Percentiles rank a stretch among this genome's conserved stretches.
phyloP scores from a whole-genome alignment of 108 stramenopile species.

The Mayamaea pseudoterrestris region DNA sequence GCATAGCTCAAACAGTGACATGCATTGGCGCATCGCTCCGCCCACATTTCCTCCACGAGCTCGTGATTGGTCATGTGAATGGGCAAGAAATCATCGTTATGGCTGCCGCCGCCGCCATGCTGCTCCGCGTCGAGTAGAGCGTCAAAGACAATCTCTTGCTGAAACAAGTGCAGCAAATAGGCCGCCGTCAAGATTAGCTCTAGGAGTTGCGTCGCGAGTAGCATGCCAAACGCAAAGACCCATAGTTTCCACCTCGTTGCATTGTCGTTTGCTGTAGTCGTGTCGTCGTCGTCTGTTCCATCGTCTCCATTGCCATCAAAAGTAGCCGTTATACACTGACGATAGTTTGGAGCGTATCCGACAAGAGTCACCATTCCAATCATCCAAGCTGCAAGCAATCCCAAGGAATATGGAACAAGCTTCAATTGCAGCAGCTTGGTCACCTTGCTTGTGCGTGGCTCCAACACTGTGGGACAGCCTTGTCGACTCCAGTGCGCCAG shows the following conservation, averaged over 20 bases:
- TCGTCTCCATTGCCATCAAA: background rate
- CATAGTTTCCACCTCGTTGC: too few relatives aligned
- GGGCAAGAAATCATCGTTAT: background rate
- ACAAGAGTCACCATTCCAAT: slow-evolving; percentile 2
- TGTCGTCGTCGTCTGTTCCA: background rate
- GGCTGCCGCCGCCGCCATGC: background rate
- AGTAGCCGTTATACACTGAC: too few relatives aligned
- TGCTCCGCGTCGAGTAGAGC: background rate
- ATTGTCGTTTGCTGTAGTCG: background rate
- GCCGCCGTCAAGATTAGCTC: slow-evolving; percentile 15
- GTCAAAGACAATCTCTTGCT: background rate
- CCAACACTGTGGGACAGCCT: slow-evolving; percentile 13
- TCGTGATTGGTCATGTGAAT: slow-evolving; percentile 9
- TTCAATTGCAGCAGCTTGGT: slow-evolving; percentile 11
- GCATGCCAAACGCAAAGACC: slow-evolving; percentile 13
- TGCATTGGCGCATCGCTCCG: slow-evolving; percentile 40
- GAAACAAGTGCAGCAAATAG: slow-evolving; percentile 10
- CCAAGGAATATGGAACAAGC: slow-evolving; percentile 9
- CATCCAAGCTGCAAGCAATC: background rate
- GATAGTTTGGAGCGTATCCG: background rate
- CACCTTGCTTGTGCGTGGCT: slow-evolving; percentile 11
- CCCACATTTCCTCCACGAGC: slow-evolving; percentile 46
- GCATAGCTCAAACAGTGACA: slow-evolving; percentile 46
- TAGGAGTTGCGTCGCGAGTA: slow-evolving; percentile 17
- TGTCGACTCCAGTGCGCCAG: slow-evolving; percentile 1